Base-by-base conservation (phyloP, 352 stramenopile species). In the Phytophthora tubulina region DNA sequence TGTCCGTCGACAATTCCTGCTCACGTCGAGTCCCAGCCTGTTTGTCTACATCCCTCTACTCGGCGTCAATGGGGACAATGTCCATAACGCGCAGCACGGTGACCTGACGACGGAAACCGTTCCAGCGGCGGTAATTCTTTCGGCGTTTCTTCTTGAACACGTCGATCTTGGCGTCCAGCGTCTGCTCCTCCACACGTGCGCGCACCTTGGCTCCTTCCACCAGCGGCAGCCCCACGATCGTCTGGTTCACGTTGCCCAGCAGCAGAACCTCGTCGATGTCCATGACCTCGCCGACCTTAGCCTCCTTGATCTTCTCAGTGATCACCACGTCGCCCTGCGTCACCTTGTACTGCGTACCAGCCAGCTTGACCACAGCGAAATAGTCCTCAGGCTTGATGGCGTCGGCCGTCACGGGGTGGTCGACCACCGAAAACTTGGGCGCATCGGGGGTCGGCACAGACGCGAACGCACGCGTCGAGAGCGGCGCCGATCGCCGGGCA, bases 111-210 rank as follows among this genome's bases (percentile, higher is more conserved):
- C 89, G 89, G 81, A 94, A 95, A 10, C 89, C 89, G 74, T 96
- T 94, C 89, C 88, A 95, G 69, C 89, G 87, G 55, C 88, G 89
- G 75, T 96, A 96, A 75, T 94, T 95, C 81, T 96, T 96, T 91
- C 89, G 82, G 68, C 89, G 87, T 65, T 95, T 95, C 82, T 96
- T 96, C 81, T 96, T 96, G 78, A 96, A 96, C 63, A 96, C 88
- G 73, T 95, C 88, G 57, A 96, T 93, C 73, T 96, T 96, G 56
- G 86, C 84, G 67, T 96, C 89, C 46, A 96, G 70, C 45, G 89
- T 96, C 77, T 96, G 89, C 72, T 96, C 89, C 68, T 96, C 89
- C 59, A 96, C 89, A 44, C 87, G 88, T 11, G 86, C 89, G 52
- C 86, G 84, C 59, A 96, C 89, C 36, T 88, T 79, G 53, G 89